These are phyloP conservation scores for Gnomoniopsis smithogilvyi DNA, from an alignment of 2,329 filamentous ascomycete genomes.

Conservation along the genomic window DNA sequence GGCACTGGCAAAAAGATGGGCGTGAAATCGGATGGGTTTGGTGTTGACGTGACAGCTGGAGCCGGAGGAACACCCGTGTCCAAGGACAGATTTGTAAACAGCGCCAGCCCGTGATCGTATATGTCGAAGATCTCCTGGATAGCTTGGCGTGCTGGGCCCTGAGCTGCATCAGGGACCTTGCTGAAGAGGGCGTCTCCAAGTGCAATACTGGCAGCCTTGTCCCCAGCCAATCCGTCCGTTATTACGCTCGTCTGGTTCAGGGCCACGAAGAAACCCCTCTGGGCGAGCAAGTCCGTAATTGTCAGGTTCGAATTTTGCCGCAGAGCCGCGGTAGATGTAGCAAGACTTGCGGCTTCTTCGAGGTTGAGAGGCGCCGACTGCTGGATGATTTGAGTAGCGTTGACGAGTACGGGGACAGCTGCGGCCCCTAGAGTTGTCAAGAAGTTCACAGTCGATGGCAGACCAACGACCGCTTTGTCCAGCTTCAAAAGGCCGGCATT, in stretches of 20 bases:
- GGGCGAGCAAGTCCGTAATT: conserved; percentile 7
- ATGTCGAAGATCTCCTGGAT: not conserved
- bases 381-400: conserved; percentile 2
- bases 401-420: not conserved
- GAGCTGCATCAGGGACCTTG: conserved; percentile 3
- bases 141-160: not conserved
- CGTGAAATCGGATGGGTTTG: not conserved
- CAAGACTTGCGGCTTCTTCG: conserved; percentile 1
- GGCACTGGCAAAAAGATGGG: not conserved
- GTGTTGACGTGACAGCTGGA: not conserved
- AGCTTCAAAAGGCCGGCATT: conserved; percentile 5
- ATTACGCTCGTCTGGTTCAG: not conserved
- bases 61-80: not conserved
- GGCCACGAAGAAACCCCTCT: conserved; percentile 3
- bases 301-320: conserved; percentile 10
- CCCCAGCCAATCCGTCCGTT: not conserved
- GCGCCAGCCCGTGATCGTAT: not conserved
- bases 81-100: not conserved
- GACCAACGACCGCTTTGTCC: conserved; percentile 4
- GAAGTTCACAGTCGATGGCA: not conserved
- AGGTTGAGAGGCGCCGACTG: not conserved
- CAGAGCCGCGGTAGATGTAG: conserved; percentile 1
- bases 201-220: not conserved
- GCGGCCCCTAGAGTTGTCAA: not conserved
- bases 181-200: not conserved